Evolutionary conservation across 768 basidiomycete genomes (phyloP).

Genomic region (Pilatotrama ljubarskyi): DNA sequence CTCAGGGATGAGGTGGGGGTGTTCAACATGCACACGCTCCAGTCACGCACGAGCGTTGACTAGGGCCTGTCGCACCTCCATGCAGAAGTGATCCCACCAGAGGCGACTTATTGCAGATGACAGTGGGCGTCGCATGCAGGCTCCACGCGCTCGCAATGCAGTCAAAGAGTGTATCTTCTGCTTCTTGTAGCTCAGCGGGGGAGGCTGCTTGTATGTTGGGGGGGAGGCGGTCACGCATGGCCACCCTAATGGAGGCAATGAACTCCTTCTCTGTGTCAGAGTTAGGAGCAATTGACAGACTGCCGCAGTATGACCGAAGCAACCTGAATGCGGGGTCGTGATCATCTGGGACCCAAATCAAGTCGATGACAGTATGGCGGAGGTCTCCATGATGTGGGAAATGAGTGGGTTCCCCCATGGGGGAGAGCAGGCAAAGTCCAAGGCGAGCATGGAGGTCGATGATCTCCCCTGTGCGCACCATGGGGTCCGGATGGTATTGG

Average conservation of each 20-base stretch:
- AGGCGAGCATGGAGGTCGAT: not conserved
- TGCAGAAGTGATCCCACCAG: slow-evolving; percentile 4
- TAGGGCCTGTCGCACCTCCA: not conserved
- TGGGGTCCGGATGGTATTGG: not conserved
- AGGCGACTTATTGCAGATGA: not conserved
- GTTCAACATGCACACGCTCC: not conserved
- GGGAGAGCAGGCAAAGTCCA: not conserved
- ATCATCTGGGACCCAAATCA: not conserved
- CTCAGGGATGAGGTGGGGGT: not conserved
- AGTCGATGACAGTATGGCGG: not conserved
- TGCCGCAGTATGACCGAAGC: not conserved
- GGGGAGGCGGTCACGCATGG: not conserved
- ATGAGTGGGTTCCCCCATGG: not conserved
- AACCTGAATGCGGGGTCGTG: not conserved
- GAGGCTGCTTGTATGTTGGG: not conserved
- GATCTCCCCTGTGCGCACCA: not conserved
- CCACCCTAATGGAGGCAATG: not conserved
- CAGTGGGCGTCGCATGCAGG: not conserved
- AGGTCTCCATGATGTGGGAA: not conserved
- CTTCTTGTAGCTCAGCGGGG: not conserved
- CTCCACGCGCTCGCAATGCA: not conserved
- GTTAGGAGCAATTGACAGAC: not conserved
- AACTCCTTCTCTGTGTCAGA: not conserved
- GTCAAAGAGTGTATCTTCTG: not conserved
- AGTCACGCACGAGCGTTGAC: not conserved